Base-by-base conservation (phyloP, 2,329 filamentous ascomycete species). In the Diaporthe sp. region DNA sequence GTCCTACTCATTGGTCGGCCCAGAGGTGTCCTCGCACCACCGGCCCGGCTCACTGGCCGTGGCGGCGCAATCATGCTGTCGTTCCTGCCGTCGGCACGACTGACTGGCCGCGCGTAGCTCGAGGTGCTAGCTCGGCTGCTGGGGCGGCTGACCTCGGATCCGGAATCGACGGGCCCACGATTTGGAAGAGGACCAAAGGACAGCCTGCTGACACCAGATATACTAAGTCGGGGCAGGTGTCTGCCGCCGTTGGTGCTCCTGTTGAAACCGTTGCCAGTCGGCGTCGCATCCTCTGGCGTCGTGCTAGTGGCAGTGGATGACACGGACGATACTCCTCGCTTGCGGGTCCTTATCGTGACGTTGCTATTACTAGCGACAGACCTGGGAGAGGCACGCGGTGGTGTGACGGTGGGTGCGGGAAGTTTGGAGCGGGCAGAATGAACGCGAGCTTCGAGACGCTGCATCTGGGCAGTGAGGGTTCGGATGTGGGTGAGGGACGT, bases 381-480 rank as follows among this genome's bases (percentile, higher is more conserved):
- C 71, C 94, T 90, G 30, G 96, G 95, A n/a, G 95, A 97, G 6
- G 90, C 89, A 64, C 93, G 92, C 25, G 96, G 95, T 6, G 96
- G 95, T 0, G 94, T 97, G 72, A 87, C 89, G 10, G 91, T 89
- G 3, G 96, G 95, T 1, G 93, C 95, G 3, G 97, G 97, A 28
- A 99, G 90, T 84, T 97, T 98, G 52, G 96, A 98, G 78, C 95
- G 92, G 25, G 93, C 97, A 33, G 93, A 95, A 76, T 98, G 95
- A 13, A 99, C 96, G 58, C 97, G 91, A 77, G 97, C 95, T 83
- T 98, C 97, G 76, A 99, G 92, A 78, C 95, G 94, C 84, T 98
- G 95, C 95, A 98, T 98, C 85, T 98, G 97, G 38, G 95, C 96
- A 74, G 97, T 98, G 77, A 99, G 92, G 40, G 93, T 94, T 77